Evolutionary conservation across 371 early-diverging fungal genomes (phyloP).

Genomic region (Syncephalis plumigaleata): DNA sequence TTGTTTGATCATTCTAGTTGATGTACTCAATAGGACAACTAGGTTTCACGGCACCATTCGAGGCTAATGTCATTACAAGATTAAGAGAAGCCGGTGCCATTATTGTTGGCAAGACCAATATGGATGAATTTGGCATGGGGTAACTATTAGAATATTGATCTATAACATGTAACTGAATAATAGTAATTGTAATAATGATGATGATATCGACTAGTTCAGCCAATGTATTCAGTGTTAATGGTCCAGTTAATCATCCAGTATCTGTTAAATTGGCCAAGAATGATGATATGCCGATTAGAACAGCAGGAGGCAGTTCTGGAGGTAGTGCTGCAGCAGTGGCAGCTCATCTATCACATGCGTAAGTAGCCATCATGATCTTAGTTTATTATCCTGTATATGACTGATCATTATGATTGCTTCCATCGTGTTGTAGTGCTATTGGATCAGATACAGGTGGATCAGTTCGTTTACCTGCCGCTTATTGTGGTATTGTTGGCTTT

Average conservation of each 20-base stretch:
- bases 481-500: constrained; percentile 84
- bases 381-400: not conserved
- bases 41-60: constrained; percentile 57
- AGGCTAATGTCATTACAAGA: constrained; percentile 53
- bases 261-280: constrained; percentile 2
- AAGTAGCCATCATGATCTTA: constrained; percentile 14
- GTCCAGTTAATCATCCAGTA: constrained; percentile 28
- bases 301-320: constrained; percentile 86
- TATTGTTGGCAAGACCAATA: constrained; percentile 72
- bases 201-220: constrained; percentile 17
- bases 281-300: constrained; percentile 11
- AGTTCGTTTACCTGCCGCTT: constrained; percentile 81
- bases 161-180: not conserved
- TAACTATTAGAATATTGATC: constrained; percentile 9
- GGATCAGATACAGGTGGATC: constrained; percentile 95
- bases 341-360: constrained; percentile 50
- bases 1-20: not conserved
- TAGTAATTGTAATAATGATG: not conserved
- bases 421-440: constrained; percentile 27
- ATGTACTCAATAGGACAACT: not conserved
- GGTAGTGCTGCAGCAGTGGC: constrained; percentile 90
- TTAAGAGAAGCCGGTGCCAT: constrained; percentile 47
- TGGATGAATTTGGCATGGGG: constrained; percentile 99
- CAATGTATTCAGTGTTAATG: constrained; percentile 27
- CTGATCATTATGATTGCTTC: not conserved